Base-by-base conservation (phyloP, 208 protist genomes). In the Wallacemonas sp. region DNA sequence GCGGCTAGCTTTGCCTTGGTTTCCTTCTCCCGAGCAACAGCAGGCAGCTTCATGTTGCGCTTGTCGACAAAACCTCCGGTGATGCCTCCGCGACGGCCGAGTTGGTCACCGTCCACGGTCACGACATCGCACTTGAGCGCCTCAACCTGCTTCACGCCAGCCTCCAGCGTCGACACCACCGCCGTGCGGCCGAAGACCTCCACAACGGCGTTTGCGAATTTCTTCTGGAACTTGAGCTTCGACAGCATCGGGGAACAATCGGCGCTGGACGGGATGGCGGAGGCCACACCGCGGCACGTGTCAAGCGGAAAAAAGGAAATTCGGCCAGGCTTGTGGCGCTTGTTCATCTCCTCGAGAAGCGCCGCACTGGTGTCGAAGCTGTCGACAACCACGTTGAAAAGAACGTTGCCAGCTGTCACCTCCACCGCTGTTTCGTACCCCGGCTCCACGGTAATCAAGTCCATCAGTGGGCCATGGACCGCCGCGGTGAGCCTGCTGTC, bases 331-430 rank as follows among this genome's bases (percentile, higher is more conserved):
- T 92, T 95, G 29, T 80, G 82, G 0, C 75, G 48, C 39, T 80
- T 76, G 57, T 98, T 97, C 76, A 99, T 95, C 33, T 93, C 65
- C 14, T 94, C 76, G 0, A 99, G 77, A 16, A 99, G 57, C 11
- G 77, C 69, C 1, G 87, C 77, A 45, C 98, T 96, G 1, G 87
- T 80, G 25, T 97, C 88, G 76, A 99, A 98, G 8, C 75, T 94
- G 63, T 99, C 98, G 12, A 99, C 98, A 5, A 99, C 97, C 22
- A 99, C 81, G 76, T 99, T 88, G 76, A 99, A 99, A 1, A 99
- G 82, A 12, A 86, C 69, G 73, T 97, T 98, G 14, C 94, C 97
- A 25, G 94, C 97, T 5, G 93, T 95, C 2, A 98, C 94, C 33
- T 99, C 98, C 2, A 98, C 86, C 2, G 98, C 95, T 1, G 86